Evolutionary conservation across 441 rosid species (phyloP).

Genomic region (Populus hybrid): DNA sequence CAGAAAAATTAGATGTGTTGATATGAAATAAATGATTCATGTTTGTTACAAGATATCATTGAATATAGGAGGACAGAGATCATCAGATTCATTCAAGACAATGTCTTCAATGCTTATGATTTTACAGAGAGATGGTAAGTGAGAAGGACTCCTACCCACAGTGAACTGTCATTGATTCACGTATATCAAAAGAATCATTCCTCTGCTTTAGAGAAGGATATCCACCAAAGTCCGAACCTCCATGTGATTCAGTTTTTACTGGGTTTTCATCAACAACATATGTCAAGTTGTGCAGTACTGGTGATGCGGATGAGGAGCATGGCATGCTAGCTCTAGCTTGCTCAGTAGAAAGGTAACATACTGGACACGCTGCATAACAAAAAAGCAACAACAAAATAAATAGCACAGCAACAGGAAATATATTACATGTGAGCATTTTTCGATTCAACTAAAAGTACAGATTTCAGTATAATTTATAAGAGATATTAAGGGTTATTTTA

Average conservation of each 20-base stretch:
- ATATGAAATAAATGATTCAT: neutral
- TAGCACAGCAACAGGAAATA: constrained; percentile 5
- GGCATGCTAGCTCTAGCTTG: constrained; percentile 80
- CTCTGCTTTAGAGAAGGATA: constrained; percentile 71
- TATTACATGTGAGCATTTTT: constrained; percentile 5
- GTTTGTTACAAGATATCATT: neutral
- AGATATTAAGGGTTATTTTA: neutral
- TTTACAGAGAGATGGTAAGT: neutral
- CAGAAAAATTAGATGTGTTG: neutral
- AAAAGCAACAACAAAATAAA: constrained; percentile 18
- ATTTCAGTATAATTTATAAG: neutral
- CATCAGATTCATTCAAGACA: neutral
- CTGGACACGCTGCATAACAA: constrained; percentile 65
- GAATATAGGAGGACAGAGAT: neutral
- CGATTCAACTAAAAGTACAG: neutral
- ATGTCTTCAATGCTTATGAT: neutral
- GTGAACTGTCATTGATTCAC: constrained; percentile 73
- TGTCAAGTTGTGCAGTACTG: constrained; percentile 52
- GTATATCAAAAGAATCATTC: constrained; percentile 56
- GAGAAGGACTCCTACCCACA: constrained; percentile 60
- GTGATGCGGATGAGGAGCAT: constrained; percentile 43
- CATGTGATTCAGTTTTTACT: constrained; percentile 49
- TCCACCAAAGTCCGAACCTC: constrained; percentile 87
- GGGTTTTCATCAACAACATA: constrained; percentile 54
- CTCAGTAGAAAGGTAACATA: constrained; percentile 67